A percentile compares a stretch with the other conserved stretches of the same genome.
These are phyloP conservation scores for Codiaeum variegatum DNA, from an alignment of 441 rosid species.

Conservation along the genomic window DNA sequence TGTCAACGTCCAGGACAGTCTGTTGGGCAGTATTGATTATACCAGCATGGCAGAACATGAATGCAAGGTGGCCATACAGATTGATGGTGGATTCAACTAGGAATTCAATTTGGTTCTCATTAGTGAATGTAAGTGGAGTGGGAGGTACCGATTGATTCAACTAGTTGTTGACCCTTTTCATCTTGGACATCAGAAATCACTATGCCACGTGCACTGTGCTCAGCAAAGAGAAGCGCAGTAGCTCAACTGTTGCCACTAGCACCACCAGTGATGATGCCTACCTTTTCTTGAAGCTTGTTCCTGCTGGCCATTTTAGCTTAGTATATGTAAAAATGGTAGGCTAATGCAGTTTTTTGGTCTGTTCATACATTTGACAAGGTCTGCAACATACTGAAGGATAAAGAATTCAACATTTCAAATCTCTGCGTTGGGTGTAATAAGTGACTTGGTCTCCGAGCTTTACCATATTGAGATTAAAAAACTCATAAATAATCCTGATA, in stretches of 20 bases:
- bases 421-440: too few species aligned
- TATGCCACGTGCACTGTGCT: slow-evolving; percentile 25
- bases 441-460: too few species aligned
- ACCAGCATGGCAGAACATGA: slow-evolving; percentile 45
- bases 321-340: too few species aligned
- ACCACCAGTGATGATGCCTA: slow-evolving; percentile 41
- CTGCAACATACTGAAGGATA: too few species aligned
- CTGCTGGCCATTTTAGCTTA: slow-evolving; percentile 4
- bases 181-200: slow-evolving; percentile 42
- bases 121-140: slow-evolving; percentile 29
- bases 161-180: slow-evolving; percentile 28
- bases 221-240: slow-evolving; percentile 30
- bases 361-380: too few species aligned
- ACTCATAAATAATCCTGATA: too few species aligned
- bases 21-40: slow-evolving; percentile 10
- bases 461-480: too few species aligned
- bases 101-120: slow-evolving; percentile 33
- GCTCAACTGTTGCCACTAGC: slow-evolving; percentile 40
- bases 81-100: slow-evolving; percentile 28
- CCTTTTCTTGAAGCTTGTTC: slow-evolving; percentile 33
- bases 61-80: slow-evolving; percentile 29
- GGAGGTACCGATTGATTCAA: slow-evolving; percentile 28
- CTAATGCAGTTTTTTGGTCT: too few species aligned
- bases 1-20: slow-evolving; percentile 27
- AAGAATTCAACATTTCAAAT: too few species aligned